A percentile compares a stretch with the other conserved stretches of the same genome.
Conservation (phyloP, 164 flowering plant genomes). For the Amborella trichopoda region DNA sequence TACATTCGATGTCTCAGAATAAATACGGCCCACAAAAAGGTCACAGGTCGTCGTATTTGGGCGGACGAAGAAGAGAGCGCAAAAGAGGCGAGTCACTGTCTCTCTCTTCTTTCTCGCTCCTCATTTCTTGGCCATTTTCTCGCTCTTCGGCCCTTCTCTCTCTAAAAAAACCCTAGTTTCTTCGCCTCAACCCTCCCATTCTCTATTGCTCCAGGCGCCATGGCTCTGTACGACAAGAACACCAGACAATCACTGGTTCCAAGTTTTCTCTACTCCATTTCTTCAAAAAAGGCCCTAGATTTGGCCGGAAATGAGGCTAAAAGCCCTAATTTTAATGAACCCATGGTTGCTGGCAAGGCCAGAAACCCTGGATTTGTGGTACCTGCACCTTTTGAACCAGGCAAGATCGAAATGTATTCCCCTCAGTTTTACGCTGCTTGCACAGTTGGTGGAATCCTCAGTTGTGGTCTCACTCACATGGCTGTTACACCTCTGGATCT, state of each 20-base stretch:
- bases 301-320: neutral
- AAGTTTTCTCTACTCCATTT: conserved; percentile 4
- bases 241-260: conserved; percentile 3
- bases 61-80: no score
- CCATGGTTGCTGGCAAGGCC: neutral
- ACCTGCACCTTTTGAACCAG: conserved; percentile 51
- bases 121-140: no score
- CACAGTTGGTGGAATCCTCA: conserved; percentile 59
- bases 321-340: neutral
- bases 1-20: no score
- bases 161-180: no score
- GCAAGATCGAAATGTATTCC: conserved; percentile 79
- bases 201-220: no score
- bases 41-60: no score
- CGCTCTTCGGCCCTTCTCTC: no score
- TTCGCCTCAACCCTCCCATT: no score
- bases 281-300: neutral
- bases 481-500: conserved; percentile 90
- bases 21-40: no score
- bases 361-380: conserved; percentile 39
- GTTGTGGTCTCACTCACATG: conserved; percentile 85
- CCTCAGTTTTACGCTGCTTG: conserved; percentile 73
- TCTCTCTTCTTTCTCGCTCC: no score
- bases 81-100: no score
- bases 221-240: neutral